phyloP scores from a whole-genome alignment of 495 filamentous ascomycete genomes.

The Bacidia rubella region DNA sequence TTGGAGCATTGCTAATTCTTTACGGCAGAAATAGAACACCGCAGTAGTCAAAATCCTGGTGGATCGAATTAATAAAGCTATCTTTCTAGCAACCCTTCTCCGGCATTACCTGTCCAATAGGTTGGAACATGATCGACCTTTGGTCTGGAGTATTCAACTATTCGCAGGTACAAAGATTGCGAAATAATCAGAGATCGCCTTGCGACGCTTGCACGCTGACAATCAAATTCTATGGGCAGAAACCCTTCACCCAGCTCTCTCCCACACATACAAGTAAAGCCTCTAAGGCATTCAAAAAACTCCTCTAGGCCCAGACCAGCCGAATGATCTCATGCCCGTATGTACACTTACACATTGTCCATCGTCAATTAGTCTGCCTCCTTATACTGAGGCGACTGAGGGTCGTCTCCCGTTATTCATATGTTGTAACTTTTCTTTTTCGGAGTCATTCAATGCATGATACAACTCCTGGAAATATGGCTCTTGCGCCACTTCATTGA shows the following conservation, averaged over 20 bases:
- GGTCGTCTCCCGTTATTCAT: constrained; percentile 15
- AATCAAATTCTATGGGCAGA: neutral
- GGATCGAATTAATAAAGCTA: too few species aligned
- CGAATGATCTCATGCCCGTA: neutral
- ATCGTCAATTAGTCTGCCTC: neutral
- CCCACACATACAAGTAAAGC: neutral
- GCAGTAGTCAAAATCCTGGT: too few species aligned
- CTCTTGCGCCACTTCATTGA: constrained; percentile 56
- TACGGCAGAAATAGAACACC: too few species aligned
- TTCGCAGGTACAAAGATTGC: neutral
- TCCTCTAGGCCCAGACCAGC: neutral
- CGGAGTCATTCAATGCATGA: constrained; percentile 50
- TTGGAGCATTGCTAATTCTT: too few species aligned
- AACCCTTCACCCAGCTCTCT: neutral
- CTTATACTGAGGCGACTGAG: neutral
- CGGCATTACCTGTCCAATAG: neutral
- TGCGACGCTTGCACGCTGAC: neutral
- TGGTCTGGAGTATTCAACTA: neutral
- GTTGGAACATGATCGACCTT: neutral
- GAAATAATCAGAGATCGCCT: neutral
- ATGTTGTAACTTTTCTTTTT: constrained; percentile 54
- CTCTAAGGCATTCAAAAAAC: too few species aligned
- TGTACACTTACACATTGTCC: neutral
- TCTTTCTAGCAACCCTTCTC: neutral
- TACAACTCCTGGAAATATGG: constrained; percentile 65